Conservation (phyloP, 139 green algal genomes). For the Auxenochlorella protothecoides region DNA sequence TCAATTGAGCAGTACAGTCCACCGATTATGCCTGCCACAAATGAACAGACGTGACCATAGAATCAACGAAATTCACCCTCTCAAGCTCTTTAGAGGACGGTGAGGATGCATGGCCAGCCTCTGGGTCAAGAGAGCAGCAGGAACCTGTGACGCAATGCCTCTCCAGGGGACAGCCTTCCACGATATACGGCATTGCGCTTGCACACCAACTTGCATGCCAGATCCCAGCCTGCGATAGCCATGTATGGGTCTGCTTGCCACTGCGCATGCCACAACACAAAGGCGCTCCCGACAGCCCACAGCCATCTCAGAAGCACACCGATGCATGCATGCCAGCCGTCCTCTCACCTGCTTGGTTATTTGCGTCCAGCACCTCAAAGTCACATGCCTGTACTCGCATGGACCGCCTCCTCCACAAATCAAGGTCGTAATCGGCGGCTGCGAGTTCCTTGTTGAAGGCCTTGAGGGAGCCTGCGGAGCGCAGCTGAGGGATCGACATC, state of each 20-base stretch:
- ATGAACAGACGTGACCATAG: too few relatives aligned
- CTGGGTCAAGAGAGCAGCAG: slow-evolving; percentile 1
- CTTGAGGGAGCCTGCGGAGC: slow-evolving; percentile 26
- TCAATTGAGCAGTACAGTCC: too few relatives aligned
- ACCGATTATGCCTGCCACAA: too few relatives aligned
- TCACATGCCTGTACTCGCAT: too few relatives aligned
- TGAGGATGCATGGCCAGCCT: too few relatives aligned
- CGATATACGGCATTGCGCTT: slow-evolving; percentile 46
- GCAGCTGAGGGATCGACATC: slow-evolving; percentile 61
- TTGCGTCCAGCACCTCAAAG: too few relatives aligned
- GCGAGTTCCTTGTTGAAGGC: slow-evolving; percentile 35
- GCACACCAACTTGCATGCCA: slow-evolving; percentile 58
- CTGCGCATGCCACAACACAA: not conserved
- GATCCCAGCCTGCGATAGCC: slow-evolving; percentile 54
- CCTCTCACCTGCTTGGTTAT: not conserved
- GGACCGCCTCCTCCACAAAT: slow-evolving; percentile 28
- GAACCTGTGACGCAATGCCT: slow-evolving; percentile 56
- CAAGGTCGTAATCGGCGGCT: slow-evolving; percentile 34
- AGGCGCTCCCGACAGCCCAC: not conserved
- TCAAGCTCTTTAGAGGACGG: too few relatives aligned
- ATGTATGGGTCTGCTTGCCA: not conserved
- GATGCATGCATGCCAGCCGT: not conserved
- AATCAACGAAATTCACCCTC: too few relatives aligned
- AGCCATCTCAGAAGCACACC: too few relatives aligned
- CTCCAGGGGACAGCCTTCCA: slow-evolving; percentile 47